Conservation (phyloP, 129 eudicot species). For the Escallonia rubra region DNA sequence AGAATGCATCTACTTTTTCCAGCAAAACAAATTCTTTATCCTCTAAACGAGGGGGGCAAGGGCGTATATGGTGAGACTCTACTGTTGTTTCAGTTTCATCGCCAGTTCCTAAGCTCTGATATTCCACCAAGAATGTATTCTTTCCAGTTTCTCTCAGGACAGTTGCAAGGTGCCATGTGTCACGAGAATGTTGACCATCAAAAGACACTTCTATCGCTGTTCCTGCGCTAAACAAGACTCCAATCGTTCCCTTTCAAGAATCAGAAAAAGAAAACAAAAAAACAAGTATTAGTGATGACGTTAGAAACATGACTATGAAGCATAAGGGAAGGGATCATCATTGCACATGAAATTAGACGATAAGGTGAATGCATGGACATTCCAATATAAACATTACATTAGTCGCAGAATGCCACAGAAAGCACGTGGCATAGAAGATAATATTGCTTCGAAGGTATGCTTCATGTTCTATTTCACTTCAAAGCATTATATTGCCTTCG, state of each 20-base stretch:
- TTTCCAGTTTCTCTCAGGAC: background rate
- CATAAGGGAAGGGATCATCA: too few species aligned
- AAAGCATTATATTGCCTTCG: too few species aligned
- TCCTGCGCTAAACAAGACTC: background rate
- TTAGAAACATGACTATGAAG: too few species aligned
- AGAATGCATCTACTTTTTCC: conserved; percentile 7
- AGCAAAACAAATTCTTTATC: conserved; percentile 6
- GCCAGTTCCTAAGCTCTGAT: background rate
- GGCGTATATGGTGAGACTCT: background rate
- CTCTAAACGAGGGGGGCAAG: conserved; percentile 6
- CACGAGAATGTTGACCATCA: background rate
- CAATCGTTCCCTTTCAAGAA: background rate
- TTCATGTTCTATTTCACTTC: too few species aligned
- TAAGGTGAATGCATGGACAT: too few species aligned
- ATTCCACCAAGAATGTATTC: background rate
- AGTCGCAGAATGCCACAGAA: too few species aligned
- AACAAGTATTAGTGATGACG: background rate
- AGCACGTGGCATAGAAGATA: too few species aligned
- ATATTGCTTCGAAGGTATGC: too few species aligned
- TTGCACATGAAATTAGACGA: too few species aligned
- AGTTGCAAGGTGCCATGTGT: background rate
- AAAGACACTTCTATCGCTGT: conserved; percentile 5
- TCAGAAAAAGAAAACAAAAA: background rate
- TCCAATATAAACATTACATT: too few species aligned
- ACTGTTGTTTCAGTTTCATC: background rate